Evolutionary conservation across 1,139 yeast species (phyloP), one percentile per base, ranked within the genome.

Genomic region (Groenewaldozyma sp.): DNA sequence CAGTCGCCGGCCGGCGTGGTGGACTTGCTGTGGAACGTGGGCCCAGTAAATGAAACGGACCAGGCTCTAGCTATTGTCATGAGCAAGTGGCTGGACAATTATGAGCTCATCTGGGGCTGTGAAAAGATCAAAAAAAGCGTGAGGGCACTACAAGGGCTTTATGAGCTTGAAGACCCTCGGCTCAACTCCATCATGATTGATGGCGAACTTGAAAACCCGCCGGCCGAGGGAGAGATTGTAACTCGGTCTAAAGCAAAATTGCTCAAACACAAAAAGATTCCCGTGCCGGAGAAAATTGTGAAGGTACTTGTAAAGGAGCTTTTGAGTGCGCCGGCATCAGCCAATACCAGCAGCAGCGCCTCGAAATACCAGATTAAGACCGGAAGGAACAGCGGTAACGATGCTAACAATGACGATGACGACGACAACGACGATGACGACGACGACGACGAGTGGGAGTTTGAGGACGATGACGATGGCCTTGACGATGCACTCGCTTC

Each of bases 201-300:
- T 51, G 96, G 95, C 3, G 94, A 87, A 45, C 65, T 79, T 10
- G 68, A 82, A 17, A 81, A 83, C 1, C n/a, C 24, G 7, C 73
- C 77, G 46, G 69, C 75, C 22, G 71, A 73, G 1, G 75, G 75
- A 41, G 55, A 76, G 27, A 87, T 88, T 33, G 63, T 86, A 6
- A 91, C 97, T 0, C 70, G 98, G 51, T 84, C 96, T 0, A 82
- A 78, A 78, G 76, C 94, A 2, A 76, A 74, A 49, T 61, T 67
- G n/a, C 69, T 77, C 39, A 62, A 67, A 46, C 82, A 69, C 50
- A 75, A 84, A 0, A 77, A 71, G 52, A 69, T 86, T 1, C 67
- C 88, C 0, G 84, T 87, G 0, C 71, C 81, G 13, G 68, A 71
- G 34, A 87, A 86, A 55, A 84, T 88, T 28, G 56, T 87, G 40